phyloP scores from a whole-genome alignment of 2,329 filamentous ascomycete genomes.

The Didymella lethalis region DNA sequence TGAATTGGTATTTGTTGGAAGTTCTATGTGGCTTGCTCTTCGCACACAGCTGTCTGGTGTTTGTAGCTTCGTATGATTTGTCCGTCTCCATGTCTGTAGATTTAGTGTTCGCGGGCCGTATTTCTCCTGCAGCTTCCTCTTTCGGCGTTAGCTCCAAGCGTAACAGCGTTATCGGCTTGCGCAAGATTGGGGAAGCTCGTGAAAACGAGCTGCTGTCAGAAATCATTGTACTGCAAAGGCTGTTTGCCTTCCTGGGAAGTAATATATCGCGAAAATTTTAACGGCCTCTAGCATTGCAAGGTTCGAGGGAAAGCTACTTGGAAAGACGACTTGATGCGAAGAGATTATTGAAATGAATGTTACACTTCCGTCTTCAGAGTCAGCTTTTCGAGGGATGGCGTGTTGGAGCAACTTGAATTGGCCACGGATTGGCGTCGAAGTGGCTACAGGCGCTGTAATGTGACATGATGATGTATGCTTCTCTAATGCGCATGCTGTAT shows the following conservation, averaged over 20 bases:
- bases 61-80: neutral
- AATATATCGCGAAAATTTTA: neutral
- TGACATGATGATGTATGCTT: too few species aligned
- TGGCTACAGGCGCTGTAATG: too few species aligned
- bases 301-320: neutral
- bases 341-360: neutral
- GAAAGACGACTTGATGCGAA: too few species aligned
- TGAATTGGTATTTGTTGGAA: too few species aligned
- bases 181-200: neutral
- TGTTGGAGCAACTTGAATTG: too few species aligned
- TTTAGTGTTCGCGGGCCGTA: neutral
- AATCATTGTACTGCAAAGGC: neutral
- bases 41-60: neutral
- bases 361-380: neutral
- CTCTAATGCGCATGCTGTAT: too few species aligned
- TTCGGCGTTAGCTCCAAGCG: neutral
- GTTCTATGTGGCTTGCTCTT: neutral
- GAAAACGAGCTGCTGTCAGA: neutral
- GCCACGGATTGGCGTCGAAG: too few species aligned
- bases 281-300: neutral
- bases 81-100: neutral
- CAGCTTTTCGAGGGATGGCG: too few species aligned
- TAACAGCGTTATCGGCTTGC: neutral
- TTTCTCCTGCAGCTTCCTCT: neutral
- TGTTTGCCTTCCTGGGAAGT: neutral